Base-by-base conservation (phyloP, 73 alveolate species). In the Paramecium sexaurelia region DNA sequence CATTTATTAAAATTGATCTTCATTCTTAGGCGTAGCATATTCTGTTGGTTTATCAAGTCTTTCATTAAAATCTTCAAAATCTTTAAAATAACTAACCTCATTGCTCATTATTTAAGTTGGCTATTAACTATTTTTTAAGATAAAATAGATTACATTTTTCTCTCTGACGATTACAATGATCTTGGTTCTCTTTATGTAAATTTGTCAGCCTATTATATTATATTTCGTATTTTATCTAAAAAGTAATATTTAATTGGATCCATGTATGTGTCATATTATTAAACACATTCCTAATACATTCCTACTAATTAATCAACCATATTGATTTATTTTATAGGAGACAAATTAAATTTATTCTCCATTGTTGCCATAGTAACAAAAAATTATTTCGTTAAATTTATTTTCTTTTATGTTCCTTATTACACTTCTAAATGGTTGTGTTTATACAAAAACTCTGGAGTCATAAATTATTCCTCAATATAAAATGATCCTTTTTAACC, bases 21-120 rank as follows among this genome's bases (percentile, higher is more conserved):
- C 90, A 37, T 24, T 43, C 24, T 39, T 78, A 41, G 90, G 90
- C 0, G 90, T 78, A 4, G 68, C 43, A 43, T 78, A 78, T 43
- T 78, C 90, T 13, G 90, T 78, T 2, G 90, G 90, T 78, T 43
- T 78, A 78, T 78, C 90, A 2, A 78, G 39, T 45, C 90, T 78
- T 9, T 40, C 90, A 24, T 20, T 78, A 40, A 37, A 37, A 40
- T 78, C 90, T 22, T 78, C 75, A 20, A 78, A 43, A 22, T 78
- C 90, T 24, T 45, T 78, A 24, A 78, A 78, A 24, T 78, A 78
- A 40, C 75, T 19, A 37, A 78, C 90, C 8, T 78, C 90, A 73
- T n/a, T 33, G 13, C 22, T 73, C 17, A 73, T 73, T 2, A 32
- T 29, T 35, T 71, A 71, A n/a, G 17, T 35, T 7, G 37, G 56